Evolutionary conservation across 805 yeast genomes (phyloP), one percentile per base, ranked within the genome.

Genomic region (Saccharomycopsis fibuligera): DNA sequence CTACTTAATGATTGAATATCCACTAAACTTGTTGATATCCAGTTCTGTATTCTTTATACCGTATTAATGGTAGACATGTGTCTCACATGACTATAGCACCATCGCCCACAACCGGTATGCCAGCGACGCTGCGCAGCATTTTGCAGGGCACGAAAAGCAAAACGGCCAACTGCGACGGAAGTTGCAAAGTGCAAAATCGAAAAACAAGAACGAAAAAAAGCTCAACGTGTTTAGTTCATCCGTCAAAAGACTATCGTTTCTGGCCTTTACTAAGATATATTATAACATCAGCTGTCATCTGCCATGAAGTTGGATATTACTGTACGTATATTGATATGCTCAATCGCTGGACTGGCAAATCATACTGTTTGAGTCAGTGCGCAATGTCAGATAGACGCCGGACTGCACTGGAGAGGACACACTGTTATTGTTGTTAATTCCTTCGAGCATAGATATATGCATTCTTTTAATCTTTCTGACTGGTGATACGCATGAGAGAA

Each of bases 271-370:
- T 8, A 12, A 8, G 31, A 8, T 27, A 8, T 12, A 27, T 12
- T 8, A 8, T 12, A 8, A 27, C 31, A 12, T 12, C 31, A 27
- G 10, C 31, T 27, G 8, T 8, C 31, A 17, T 6, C 22, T 41
- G 24, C 39, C 10, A 42, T 42, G 45, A 29, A 42, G 25, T 42
- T 42, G 45, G 39, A 42, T 31, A 42, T 42, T 22, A 42, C 19
- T 10, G 45, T 42, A 23, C 14, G 45, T n/a, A n/a, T n/a, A n/a
- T n/a, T n/a, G n/a, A n/a, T n/a, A n/a, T n/a, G n/a, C n/a, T n/a
- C n/a, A n/a, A n/a, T 42, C 6, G 10, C 8, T 10, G 12, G 14
- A 12, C 14, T 14, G n/a, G 6, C 19, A 12, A 8, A 14, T 12
- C 6, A 35, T 10, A 14, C 6, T 35, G n/a, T n/a, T 14, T 35